Evolutionary conservation across 805 yeast genomes (phyloP).

Genomic region (Teunomyces aglyptinius): DNA sequence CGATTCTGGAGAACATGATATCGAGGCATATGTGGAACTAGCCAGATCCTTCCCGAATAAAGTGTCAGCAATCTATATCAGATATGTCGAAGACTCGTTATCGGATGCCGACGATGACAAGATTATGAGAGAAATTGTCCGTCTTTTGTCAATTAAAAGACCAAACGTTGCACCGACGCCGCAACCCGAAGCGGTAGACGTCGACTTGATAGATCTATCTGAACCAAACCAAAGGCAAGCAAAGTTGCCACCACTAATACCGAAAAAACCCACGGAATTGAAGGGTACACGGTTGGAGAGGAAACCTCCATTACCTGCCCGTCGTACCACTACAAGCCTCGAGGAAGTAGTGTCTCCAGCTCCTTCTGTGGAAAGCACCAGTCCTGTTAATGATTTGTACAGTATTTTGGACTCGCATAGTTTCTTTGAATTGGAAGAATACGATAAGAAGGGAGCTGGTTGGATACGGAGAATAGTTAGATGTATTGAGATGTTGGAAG

Average conservation of each 20-base stretch:
- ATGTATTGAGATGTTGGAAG: slow-evolving; percentile 28
- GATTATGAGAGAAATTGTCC: slow-evolving; percentile 30
- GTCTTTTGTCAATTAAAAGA: slow-evolving; percentile 15
- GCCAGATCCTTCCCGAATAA: slow-evolving; percentile 61
- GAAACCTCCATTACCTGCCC: slow-evolving; percentile 35
- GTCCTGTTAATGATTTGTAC: slow-evolving; percentile 24
- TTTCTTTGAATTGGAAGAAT: slow-evolving; percentile 32
- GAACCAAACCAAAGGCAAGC: slow-evolving; percentile 14
- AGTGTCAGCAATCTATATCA: slow-evolving; percentile 71
- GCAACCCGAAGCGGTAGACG: slow-evolving; percentile 6
- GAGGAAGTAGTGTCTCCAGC: slow-evolving; percentile 13
- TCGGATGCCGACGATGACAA: slow-evolving; percentile 49
- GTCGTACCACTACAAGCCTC: slow-evolving; percentile 1
- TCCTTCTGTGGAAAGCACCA: slow-evolving; percentile 6
- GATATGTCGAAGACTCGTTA: slow-evolving; percentile 71
- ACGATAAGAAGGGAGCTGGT: slow-evolving; percentile 36
- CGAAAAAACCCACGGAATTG: slow-evolving; percentile 45
- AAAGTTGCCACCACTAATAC: slow-evolving; percentile 35
- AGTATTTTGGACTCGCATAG: slow-evolving; percentile 22
- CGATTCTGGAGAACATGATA: slow-evolving; percentile 93
- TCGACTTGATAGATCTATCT: slow-evolving; percentile 40
- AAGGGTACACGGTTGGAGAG: slow-evolving; percentile 28
- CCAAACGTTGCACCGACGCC: slow-evolving; percentile 7
- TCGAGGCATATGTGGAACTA: slow-evolving; percentile 82
- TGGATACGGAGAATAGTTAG: slow-evolving; percentile 36